Base-by-base conservation (phyloP, 2,329 filamentous ascomycete genomes). In the Fusarium poae region DNA sequence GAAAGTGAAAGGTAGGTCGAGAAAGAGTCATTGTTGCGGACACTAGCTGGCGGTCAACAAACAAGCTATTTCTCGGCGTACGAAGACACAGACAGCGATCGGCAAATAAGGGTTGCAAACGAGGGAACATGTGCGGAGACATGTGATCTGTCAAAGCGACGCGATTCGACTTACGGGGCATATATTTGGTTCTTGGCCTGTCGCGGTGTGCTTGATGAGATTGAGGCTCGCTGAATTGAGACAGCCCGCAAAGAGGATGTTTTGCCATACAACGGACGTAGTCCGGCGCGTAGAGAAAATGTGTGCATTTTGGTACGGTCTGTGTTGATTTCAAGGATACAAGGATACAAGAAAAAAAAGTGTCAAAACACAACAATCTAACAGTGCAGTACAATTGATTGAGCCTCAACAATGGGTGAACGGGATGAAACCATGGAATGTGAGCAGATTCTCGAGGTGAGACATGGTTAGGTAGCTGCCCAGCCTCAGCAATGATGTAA, bases 1-100 rank as follows among this genome's bases (percentile, higher is more conserved):
- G 85, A 86, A 52, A 87, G 79, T n/a, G 84, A 80, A 58, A 87
- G 81, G 77, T 88, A 85, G 20, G 83, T 86, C 73, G 83, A 77
- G 75, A 89, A 84, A 65, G 86, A 83, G 70, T 85, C 81, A 45
- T 82, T 79, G 49, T 82, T 82, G 66, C 86, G 86, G 70, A 89
- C 83, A 37, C 87, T 89, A 62, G 37, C 50, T 37, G 39, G 66
- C 66, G 46, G 62, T 69, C 52, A 66, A 46, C 51, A 40, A 50
- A 52, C 34, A 61, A 51, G 49, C 45, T 42, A 61, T 60, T 44
- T 52, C 65, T 70, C 52, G 43, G 39, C 42, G 61, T 32, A 54
- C 44, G 48, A 50, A 27, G 56, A 40, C 32, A 42, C 65, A 62
- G 48, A 46, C 43, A 37, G 57, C 32, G 62, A 62, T 70, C 67